These are phyloP conservation scores for Botrytis squamosa DNA, from an alignment of 2,329 filamentous ascomycete genomes.

Conservation along the genomic window DNA sequence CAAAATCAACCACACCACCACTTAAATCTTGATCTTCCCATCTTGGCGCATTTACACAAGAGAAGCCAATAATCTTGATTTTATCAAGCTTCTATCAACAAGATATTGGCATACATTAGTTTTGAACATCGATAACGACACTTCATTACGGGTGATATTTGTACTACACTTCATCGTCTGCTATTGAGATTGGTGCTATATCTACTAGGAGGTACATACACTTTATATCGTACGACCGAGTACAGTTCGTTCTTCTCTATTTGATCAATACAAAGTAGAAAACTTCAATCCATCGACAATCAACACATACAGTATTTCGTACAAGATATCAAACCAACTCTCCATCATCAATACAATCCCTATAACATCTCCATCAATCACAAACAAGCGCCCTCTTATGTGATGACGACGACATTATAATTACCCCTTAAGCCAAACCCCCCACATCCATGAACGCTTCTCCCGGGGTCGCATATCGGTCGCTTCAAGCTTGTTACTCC, in stretches of 20 bases:
- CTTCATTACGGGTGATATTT: not conserved
- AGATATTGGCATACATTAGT: not conserved
- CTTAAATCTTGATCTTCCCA: not conserved
- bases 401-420: not conserved
- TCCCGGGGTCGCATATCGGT: not conserved
- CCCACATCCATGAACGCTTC: not conserved
- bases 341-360: not conserved
- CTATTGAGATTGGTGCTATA: too few relatives aligned
- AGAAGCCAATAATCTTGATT: constrained; percentile 12
- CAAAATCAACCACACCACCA: not conserved
- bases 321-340: not conserved
- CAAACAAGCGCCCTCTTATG: not conserved
- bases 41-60: not conserved
- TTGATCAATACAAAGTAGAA: not conserved
- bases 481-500: not conserved
- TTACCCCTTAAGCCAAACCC: not conserved
- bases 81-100: not conserved
- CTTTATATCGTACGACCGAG: not conserved
- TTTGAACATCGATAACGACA: not conserved
- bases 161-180: not conserved
- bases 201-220: too few relatives aligned
- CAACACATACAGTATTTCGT: not conserved
- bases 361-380: not conserved
- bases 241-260: not conserved
- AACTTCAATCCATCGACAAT: not conserved